phyloP scores from a whole-genome alignment of 441 rosid species.

The Gossypium trilobum region DNA sequence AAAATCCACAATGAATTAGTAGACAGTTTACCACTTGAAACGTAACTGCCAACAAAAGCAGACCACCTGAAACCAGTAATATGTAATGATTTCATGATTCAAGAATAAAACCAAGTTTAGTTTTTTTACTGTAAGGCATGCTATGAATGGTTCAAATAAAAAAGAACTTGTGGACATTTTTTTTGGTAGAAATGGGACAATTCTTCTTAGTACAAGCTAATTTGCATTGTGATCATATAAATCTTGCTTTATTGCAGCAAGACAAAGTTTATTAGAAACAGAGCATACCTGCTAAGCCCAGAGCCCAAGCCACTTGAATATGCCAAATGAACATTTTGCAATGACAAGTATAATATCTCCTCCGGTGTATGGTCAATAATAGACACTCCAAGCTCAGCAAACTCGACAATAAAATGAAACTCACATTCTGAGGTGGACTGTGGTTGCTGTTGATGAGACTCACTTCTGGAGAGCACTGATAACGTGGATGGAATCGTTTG shows the following conservation, averaged over 20 bases:
- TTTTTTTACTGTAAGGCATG: constrained; percentile 6
- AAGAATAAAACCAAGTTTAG: not conserved
- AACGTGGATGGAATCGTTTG: constrained; percentile 34
- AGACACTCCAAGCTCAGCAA: constrained; percentile 88
- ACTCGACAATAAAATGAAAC: constrained; percentile 83
- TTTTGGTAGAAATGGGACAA: not conserved
- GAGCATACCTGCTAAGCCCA: constrained; percentile 70
- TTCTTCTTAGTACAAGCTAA: not conserved
- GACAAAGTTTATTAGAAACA: constrained; percentile 10
- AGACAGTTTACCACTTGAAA: not conserved
- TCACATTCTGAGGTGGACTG: constrained; percentile 44
- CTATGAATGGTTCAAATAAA: not conserved
- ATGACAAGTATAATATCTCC: constrained; percentile 78
- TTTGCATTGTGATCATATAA: not conserved
- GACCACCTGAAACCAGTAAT: not conserved
- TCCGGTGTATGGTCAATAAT: constrained; percentile 90
- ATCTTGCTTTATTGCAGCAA: constrained; percentile 1
- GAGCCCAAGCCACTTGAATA: constrained; percentile 92
- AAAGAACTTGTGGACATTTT: not conserved
- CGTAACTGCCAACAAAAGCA: not conserved
- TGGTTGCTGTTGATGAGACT: constrained; percentile 38
- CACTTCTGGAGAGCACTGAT: constrained; percentile 40
- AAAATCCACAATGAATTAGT: not conserved
- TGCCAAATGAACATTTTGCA: constrained; percentile 72
- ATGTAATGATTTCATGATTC: not conserved